Percentiles rank a stretch among this genome's conserved stretches.
phyloP scores from a whole-genome alignment of 371 early-diverging fungal species.

The Mortierella sp. region DNA sequence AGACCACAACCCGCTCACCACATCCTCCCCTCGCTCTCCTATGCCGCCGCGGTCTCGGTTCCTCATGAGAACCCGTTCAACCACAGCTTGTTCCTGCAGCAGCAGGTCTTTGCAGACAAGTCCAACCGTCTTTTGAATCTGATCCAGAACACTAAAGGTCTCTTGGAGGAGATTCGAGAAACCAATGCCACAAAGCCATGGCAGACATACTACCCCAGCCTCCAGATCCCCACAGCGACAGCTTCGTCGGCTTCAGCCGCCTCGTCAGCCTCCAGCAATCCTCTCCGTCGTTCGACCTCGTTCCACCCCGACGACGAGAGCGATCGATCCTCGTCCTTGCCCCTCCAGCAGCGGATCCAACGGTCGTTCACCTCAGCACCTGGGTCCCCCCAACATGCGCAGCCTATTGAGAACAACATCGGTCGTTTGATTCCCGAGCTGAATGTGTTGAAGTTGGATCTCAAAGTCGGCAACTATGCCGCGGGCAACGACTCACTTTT shows the following conservation, averaged over 20 bases:
- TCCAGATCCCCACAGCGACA: conserved; percentile 23
- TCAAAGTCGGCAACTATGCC: conserved; percentile 73
- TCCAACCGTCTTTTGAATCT: conserved; percentile 73
- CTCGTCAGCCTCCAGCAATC: conserved; percentile 31
- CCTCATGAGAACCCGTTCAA: conserved; percentile 40
- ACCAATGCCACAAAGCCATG: conserved; percentile 69
- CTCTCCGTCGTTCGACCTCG: conserved; percentile 52
- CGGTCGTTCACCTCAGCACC: conserved; percentile 58
- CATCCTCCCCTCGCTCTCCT: conserved; percentile 42
- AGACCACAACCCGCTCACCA: conserved; percentile 27
- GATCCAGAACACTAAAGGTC: conserved; percentile 64
- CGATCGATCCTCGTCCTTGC: conserved; percentile 28
- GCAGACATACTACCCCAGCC: conserved; percentile 75
- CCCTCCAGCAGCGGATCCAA: conserved; percentile 37
- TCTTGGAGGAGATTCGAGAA: conserved; percentile 72
- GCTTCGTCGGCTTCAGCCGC: conserved; percentile 11
- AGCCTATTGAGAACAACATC: conserved; percentile 47
- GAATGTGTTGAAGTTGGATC: conserved; percentile 72
- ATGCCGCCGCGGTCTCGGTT: conserved; percentile 24
- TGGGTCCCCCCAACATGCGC: conserved; percentile 43
- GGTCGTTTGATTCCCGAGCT: conserved; percentile 54
- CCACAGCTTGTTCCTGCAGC: conserved; percentile 56
- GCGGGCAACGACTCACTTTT: conserved; percentile 58
- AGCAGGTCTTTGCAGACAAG: conserved; percentile 77
- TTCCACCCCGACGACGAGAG: conserved; percentile 55